phyloP scores from a whole-genome alignment of 23 red algal species.

The Chondrus crispus region DNA sequence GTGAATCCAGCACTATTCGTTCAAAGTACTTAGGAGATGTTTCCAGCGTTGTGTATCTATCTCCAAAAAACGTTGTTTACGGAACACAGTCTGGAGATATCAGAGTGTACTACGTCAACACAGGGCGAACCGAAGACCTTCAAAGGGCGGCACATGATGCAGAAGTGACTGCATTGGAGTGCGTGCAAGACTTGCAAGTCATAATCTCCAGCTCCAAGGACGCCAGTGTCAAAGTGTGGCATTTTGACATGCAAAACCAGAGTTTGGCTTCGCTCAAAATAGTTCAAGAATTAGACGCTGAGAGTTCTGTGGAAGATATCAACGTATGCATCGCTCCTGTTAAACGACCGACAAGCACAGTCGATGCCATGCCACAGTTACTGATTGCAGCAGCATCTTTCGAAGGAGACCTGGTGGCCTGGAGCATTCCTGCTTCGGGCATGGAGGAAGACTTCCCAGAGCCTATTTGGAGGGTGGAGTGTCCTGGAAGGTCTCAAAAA shows the following conservation, averaged over 20 bases:
- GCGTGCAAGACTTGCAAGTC: background rate
- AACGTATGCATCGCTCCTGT: background rate
- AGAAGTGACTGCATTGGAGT: constrained; percentile 34
- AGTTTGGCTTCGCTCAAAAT: background rate
- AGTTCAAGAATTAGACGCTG: constrained; percentile 45
- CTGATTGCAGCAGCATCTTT: constrained; percentile 22
- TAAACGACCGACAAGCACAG: background rate
- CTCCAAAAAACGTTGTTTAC: background rate
- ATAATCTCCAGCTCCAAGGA: constrained; percentile 54
- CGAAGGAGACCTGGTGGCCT: constrained; percentile 24
- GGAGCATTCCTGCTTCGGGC: constrained; percentile 8
- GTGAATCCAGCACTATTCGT: background rate
- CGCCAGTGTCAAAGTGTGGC: constrained; percentile 52
- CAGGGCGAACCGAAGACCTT: constrained; percentile 13
- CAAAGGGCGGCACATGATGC: constrained; percentile 51
- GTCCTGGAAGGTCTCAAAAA: background rate
- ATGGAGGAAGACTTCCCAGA: constrained; percentile 32
- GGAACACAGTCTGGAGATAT: constrained; percentile 43
- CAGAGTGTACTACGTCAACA: constrained; percentile 45
- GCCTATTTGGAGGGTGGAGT: constrained; percentile 28
- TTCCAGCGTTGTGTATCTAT: constrained; percentile 6
- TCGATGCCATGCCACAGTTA: background rate
- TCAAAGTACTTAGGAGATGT: constrained; percentile 41
- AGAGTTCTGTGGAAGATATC: constrained; percentile 39
- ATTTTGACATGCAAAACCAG: background rate